phyloP scores from a whole-genome alignment of 495 filamentous ascomycete genomes.

The Coniosporium apollinis region DNA sequence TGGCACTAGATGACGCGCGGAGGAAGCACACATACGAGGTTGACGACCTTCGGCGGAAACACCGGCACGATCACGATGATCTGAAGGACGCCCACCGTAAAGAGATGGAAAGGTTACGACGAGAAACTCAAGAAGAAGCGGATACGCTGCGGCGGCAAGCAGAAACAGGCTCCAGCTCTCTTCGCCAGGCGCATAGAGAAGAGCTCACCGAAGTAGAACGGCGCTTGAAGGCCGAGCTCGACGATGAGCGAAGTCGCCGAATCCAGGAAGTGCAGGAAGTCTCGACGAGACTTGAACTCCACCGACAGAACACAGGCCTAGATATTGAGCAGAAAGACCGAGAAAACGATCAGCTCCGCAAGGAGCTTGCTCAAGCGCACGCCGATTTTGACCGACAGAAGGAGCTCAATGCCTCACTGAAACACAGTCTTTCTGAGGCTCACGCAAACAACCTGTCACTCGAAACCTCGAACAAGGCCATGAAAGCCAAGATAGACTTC shows the following conservation, averaged over 20 bases:
- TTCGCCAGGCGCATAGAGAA: slow-evolving; percentile 16
- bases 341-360: slow-evolving; percentile 32
- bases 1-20: slow-evolving; percentile 32
- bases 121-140: slow-evolving; percentile 25
- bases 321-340: slow-evolving; percentile 47
- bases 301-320: slow-evolving; percentile 44
- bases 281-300: slow-evolving; percentile 39
- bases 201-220: slow-evolving; percentile 17
- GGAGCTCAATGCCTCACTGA: slow-evolving; percentile 34
- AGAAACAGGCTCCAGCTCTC: slow-evolving; percentile 15
- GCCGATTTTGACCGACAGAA: slow-evolving; percentile 33
- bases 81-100: slow-evolving; percentile 14
- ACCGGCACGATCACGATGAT: slow-evolving; percentile 21
- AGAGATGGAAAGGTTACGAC: slow-evolving; percentile 10
- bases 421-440: slow-evolving; percentile 42
- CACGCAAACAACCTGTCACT: slow-evolving; percentile 41
- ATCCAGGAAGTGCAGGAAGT: slow-evolving; percentile 50
- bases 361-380: slow-evolving; percentile 37
- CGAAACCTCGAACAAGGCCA: slow-evolving; percentile 54
- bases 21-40: slow-evolving; percentile 38
- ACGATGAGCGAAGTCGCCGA: slow-evolving; percentile 38
- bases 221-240: slow-evolving; percentile 15
- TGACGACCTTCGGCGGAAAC: slow-evolving; percentile 33
- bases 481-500: slow-evolving; percentile 67
- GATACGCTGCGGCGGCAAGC: slow-evolving; percentile 17